Base-by-base conservation (phyloP, 306 rosid genomes). In the Ziziphus jujuba region DNA sequence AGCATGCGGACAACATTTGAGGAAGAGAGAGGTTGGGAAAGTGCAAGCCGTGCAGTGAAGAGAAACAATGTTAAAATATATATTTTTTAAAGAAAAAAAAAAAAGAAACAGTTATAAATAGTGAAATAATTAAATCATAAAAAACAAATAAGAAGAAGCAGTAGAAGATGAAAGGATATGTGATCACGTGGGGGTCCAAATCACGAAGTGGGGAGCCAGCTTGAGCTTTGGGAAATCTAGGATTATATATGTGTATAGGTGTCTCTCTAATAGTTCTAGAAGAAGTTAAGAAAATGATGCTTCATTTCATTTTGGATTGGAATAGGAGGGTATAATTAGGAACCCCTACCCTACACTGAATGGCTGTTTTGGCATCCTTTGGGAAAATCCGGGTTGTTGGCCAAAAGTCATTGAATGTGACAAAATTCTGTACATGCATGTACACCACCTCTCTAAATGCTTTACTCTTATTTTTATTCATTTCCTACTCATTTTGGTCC, bases 391-490 rank as follows among this genome's bases (percentile, higher is more conserved):
- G 54, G 35, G 9, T 9, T 22, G 49, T 23, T 21, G 52, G 38
- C 48, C 54, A 15, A 59, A 56, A 48, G 17, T 47, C 69, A 66
- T 67, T 74, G 64, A 66, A 66, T 61, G 73, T 40, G 79, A 74
- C 73, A 66, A 66, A 52, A 56, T 25, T 50, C 51, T 34, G 55
- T 60, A 51, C 73, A 53, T 60, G 73, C 79, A 74, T 50, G 56
- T 19, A 67, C 68, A 48, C 14, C 47, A 56, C 11, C 19, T 40
- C 19, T 19, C 50, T 28, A 21, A 40, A 40, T 40, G 10, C 45
- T 40, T 40, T 12, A 6, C 12, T 40, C 12, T 1, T 1, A 40
- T 2, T 10, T 10, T 45, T 45, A 12, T 13, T 45, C 50, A 12
- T 45, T 13, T 45, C 33, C 33, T 28, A 28, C 33, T n/a, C n/a